Base-by-base conservation (phyloP, 257 asterid genomes). In the Coffea eugenioides region DNA sequence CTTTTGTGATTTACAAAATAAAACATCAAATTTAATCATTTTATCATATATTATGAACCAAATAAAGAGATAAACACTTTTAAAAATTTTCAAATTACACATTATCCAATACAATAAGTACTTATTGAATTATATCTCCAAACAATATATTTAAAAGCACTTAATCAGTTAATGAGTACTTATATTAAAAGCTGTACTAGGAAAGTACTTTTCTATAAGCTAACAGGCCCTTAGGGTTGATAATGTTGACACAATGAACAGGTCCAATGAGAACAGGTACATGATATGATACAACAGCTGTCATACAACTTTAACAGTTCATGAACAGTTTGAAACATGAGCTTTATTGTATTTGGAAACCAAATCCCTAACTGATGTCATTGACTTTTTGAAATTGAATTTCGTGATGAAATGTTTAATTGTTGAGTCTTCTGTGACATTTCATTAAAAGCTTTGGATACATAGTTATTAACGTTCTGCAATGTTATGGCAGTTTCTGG, bases 401-500 rank as follows among this genome's bases (percentile, higher is more conserved):
- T 25, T 75, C 25, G 6, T 18, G 25, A 46, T 39, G 12, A 21
- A 51, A 36, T 0, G 45, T n/a, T 59, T 20, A 9, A 48, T 16
- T 67, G 49, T 43, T 34, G 2, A 31, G 18, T 21, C 36, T 49
- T 31, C 16, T 34, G 46, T 52, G 15, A 43, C 56, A 57, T 36
- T 36, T 65, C 45, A 5, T 34, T 9, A 6, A 48, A 43, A 68
- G 2, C 75, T 61, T 69, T 16, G 34, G 74, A n/a, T 46, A 18
- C 43, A 25, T 71, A 36, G 31, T 57, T 25, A n/a, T 31, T 21
- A 48, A 27, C 64, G 2, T 70, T 48, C 13, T 64, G 34, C 36
- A 36, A 66, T 73, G 36, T 75, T 71, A 49, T 69, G 20, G 83
- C 86, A 91, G 96, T 88, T 81, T 87, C 90, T 81, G 99, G 98